Percentiles rank a stretch among this genome's conserved stretches.
phyloP scores from a whole-genome alignment of 1,284 basidiomycete genomes.

The Porphyrellus sp. region DNA sequence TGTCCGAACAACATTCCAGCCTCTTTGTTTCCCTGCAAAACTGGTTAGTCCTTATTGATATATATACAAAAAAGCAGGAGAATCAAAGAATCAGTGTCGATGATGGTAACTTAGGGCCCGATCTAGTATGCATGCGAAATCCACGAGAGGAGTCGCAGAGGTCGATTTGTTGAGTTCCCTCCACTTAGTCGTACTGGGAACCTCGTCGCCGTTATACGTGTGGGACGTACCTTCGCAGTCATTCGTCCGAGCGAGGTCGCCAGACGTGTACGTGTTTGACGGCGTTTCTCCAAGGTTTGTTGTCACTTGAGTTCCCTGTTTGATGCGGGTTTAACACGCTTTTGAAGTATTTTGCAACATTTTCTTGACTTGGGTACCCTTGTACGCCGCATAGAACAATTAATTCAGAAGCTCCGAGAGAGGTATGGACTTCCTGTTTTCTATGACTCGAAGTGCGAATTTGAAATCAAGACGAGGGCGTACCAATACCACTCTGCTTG shows the following conservation, averaged over 20 bases:
- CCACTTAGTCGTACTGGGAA: constrained; percentile 54
- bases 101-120: constrained; percentile 36
- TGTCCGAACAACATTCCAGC: constrained; percentile 59
- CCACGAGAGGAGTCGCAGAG: constrained; percentile 39
- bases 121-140: constrained; percentile 41
- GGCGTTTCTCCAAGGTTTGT: constrained; percentile 53
- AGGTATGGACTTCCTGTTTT: constrained; percentile 38
- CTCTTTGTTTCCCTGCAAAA: constrained; percentile 53
- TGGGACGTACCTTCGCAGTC: constrained; percentile 55
- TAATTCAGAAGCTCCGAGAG: constrained; percentile 42
- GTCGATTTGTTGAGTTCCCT: constrained; percentile 51
- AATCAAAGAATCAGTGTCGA: neutral
- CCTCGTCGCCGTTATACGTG: constrained; percentile 57
- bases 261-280: constrained; percentile 40
- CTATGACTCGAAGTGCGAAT: neutral
- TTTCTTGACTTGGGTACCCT: constrained; percentile 64
- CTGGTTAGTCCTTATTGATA: constrained; percentile 43
- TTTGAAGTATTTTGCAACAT: constrained; percentile 50
- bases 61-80: neutral
- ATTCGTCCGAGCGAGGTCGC: constrained; percentile 43
- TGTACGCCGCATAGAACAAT: constrained; percentile 59
- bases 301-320: neutral
- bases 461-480: constrained; percentile 37
- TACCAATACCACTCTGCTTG: constrained; percentile 54
- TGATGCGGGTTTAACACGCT: neutral